phyloP scores from a whole-genome alignment of 345 rosid genomes.

The Syzygium oleosum region DNA sequence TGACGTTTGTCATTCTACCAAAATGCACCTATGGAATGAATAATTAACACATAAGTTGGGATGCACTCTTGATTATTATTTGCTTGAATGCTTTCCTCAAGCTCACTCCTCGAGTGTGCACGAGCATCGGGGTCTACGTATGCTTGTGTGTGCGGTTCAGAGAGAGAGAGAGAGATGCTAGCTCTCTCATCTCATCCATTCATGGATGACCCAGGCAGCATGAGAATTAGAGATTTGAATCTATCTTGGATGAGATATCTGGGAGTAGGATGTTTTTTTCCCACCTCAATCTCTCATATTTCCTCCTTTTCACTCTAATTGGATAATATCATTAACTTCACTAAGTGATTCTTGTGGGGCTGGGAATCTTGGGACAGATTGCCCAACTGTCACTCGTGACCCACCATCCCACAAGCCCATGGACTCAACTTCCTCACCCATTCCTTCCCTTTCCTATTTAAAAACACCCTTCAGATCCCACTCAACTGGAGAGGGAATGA shows the following conservation, averaged over 20 bases:
- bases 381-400: slow-evolving; percentile 34
- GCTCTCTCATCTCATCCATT: slow-evolving; percentile 9
- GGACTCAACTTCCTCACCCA: neutral
- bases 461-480: slow-evolving; percentile 3
- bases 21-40: neutral
- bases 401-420: slow-evolving; percentile 20
- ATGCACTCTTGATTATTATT: neutral
- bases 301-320: slow-evolving; percentile 12
- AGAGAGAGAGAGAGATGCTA: neutral
- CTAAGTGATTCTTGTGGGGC: slow-evolving; percentile 33
- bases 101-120: neutral
- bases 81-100: neutral
- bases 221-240: slow-evolving; percentile 6
- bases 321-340: slow-evolving; percentile 32
- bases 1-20: neutral
- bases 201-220: slow-evolving; percentile 10
- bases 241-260: slow-evolving; percentile 33
- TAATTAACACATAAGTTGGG: neutral
- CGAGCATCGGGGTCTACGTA: neutral
- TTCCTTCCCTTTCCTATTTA: slow-evolving; percentile 16
- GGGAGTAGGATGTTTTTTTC: slow-evolving; percentile 5
- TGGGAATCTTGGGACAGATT: slow-evolving; percentile 20
- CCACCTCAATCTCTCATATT: neutral
- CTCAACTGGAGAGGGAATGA: neutral
- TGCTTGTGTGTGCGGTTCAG: neutral